Conservation (phyloP, 805 yeast genomes). For the Saccharomycopsis schoenii region DNA sequence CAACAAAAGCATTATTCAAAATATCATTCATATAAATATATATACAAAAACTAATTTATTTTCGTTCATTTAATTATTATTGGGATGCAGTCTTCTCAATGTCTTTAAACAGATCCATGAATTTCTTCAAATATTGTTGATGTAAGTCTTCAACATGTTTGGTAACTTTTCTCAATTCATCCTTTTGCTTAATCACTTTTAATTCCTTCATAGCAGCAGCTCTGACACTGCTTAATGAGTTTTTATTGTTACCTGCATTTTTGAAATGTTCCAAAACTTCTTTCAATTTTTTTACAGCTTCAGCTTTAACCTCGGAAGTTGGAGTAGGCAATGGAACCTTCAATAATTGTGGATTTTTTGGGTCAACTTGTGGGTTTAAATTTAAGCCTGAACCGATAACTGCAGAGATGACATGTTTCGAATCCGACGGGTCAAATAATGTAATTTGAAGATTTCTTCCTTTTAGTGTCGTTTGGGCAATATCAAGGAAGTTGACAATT, state of each 20-base stretch:
- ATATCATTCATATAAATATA: background rate
- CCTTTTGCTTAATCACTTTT: slow-evolving; percentile 43
- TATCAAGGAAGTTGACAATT: slow-evolving; percentile 39
- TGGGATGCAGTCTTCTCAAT: slow-evolving; percentile 37
- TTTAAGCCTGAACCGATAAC: slow-evolving; percentile 61
- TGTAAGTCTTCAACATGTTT: slow-evolving; percentile 60
- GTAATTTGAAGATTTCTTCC: slow-evolving; percentile 61
- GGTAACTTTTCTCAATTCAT: slow-evolving; percentile 48
- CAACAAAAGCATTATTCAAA: no score
- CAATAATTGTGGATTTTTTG: slow-evolving; percentile 61
- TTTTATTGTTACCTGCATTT: slow-evolving; percentile 32
- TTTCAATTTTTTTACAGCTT: slow-evolving; percentile 51
- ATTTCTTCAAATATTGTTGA: slow-evolving; percentile 50
- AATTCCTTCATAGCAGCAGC: slow-evolving; percentile 46
- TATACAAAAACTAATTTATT: background rate
- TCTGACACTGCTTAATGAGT: slow-evolving; percentile 49
- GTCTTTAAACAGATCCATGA: slow-evolving; percentile 44
- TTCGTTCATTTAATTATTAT: background rate
- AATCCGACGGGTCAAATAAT: slow-evolving; percentile 73
- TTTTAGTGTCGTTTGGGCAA: slow-evolving; percentile 64
- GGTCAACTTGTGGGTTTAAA: slow-evolving; percentile 71
- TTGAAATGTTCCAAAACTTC: slow-evolving; percentile 54
- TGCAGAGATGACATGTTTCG: slow-evolving; percentile 59
- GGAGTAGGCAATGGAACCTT: slow-evolving; percentile 68
- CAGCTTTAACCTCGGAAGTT: slow-evolving; percentile 54